Evolutionary conservation across 78 protist species (phyloP), one percentile per base, ranked within the genome.

Genomic region (Tieghemostelium lacteum): DNA sequence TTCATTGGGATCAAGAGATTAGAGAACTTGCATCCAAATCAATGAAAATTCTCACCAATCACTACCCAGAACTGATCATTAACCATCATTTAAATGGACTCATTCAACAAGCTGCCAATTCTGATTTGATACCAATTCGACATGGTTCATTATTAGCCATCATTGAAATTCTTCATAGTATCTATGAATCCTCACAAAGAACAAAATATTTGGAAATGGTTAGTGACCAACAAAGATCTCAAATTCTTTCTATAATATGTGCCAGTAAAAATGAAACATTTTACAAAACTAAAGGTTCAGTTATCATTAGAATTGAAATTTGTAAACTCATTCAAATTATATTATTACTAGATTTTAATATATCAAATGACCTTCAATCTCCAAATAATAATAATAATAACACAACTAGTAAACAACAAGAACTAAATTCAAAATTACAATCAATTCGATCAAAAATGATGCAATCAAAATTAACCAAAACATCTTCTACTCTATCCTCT

Each of bases 261-360:
- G 97, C 97, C 61, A 69, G 70, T 54, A 92, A 64, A 42, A 50
- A 60, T 40, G 88, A 95, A 55, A 92, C 96, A 26, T 57, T 97
- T 24, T 98, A 76, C 83, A 86, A 97, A 28, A 97, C 98, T 8
- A 69, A 92, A 34, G 97, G 97, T 33, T 95, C 96, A 20, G 97
- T 95, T 50, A 29, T 58, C 20, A 63, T 94, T 22, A 71, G 97
- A 61, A 55, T 52, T n/a, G 97, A 94, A 19, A 29, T 76, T 45
- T 94, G 96, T 69, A 55, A 63, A 42, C 52, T 96, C n/a, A 87
- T 96, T 19, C 74, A 95, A 40, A 10, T 72, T 10, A 65, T 95
- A 34, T 58, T 42, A 7, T n/a, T 55, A 28, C 34, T 80, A 33
- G 57, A 73, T 6, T 50, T 19, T 1, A 26, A 71, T 71, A 24